Percentiles rank a stretch among this genome's conserved stretches.
phyloP scores from a whole-genome alignment of 1,284 basidiomycete genomes.

The Ceratobasidium sp. region DNA sequence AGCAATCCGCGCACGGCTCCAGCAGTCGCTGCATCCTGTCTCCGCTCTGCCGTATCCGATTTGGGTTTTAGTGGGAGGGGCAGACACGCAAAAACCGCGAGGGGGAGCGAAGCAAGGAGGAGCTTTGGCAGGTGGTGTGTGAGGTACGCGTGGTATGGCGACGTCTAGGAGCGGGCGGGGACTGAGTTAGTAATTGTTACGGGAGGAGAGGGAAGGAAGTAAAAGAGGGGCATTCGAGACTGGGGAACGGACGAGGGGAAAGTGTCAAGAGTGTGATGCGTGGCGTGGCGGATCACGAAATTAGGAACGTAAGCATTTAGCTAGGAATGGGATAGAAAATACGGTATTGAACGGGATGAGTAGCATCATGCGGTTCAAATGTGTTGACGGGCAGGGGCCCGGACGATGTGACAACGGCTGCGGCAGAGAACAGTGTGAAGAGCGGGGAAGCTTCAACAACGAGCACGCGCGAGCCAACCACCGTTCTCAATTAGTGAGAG shows the following conservation, averaged over 20 bases:
- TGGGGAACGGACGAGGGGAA: not conserved
- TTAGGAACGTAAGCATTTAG: conserved; percentile 17
- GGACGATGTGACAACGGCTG: not conserved
- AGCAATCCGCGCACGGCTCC: conserved; percentile 62
- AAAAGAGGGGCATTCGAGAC: conserved; percentile 9
- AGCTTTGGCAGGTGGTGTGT: conserved; percentile 80
- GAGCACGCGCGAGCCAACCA: not conserved
- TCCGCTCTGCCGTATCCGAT: not conserved
- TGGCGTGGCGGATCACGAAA: not conserved
- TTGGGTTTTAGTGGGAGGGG: not conserved
- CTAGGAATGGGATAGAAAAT: conserved; percentile 1
- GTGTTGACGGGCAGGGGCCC: not conserved
- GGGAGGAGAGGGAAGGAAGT: not conserved
- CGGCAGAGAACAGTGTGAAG: not conserved
- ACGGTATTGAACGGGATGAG: not conserved
- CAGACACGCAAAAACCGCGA: conserved; percentile 63
- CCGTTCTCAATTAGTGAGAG: not conserved
- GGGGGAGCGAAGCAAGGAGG: conserved; percentile 72
- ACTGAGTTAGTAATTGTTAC: conserved; percentile 19
- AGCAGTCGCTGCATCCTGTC: conserved; percentile 54
- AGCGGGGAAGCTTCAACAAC: not conserved
- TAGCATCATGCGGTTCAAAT: conserved; percentile 10
- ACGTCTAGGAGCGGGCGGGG: conserved; percentile 63
- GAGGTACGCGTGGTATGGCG: conserved; percentile 79
- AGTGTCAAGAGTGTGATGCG: not conserved